These are phyloP conservation scores for Echites panduratus DNA, from an alignment of 257 asterid species.

Conservation along the genomic window DNA sequence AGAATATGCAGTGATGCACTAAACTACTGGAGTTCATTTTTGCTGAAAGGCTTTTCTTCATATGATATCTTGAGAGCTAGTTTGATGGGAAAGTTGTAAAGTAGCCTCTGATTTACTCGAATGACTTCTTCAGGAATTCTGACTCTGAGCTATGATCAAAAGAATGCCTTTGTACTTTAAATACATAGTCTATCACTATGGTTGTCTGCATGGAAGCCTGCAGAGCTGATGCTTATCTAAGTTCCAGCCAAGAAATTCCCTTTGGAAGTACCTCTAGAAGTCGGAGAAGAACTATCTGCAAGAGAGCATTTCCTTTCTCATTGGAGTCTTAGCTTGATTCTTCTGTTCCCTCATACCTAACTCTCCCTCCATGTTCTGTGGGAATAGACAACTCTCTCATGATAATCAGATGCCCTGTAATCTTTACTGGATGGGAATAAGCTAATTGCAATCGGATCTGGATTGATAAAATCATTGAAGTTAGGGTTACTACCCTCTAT, in stretches of 20 bases:
- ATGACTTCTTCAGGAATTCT: not conserved
- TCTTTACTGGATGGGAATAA: not conserved
- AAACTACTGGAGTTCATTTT: no score
- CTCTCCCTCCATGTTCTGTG: not conserved
- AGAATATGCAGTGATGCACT: not conserved
- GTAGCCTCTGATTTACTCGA: not conserved
- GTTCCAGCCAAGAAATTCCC: not conserved
- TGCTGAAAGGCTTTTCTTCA: not conserved
- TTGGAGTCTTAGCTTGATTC: not conserved
- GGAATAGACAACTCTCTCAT: not conserved
- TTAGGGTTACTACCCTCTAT: not conserved
- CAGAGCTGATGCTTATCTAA: not conserved
- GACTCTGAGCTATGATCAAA: not conserved
- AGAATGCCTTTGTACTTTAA: not conserved
- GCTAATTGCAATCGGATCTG: not conserved
- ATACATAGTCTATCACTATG: not conserved
- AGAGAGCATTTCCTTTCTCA: not conserved
- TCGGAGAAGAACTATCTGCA: not conserved
- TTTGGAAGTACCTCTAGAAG: not conserved
- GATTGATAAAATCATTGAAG: not conserved
- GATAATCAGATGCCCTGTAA: not conserved
- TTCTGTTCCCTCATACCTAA: not conserved
- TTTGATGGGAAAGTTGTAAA: not conserved
- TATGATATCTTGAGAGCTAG: not conserved
- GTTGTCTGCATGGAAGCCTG: not conserved